Evolutionary conservation across 2,329 filamentous ascomycete species (phyloP), one percentile per base, ranked within the genome.

Genomic region (Paraphoma sp.): DNA sequence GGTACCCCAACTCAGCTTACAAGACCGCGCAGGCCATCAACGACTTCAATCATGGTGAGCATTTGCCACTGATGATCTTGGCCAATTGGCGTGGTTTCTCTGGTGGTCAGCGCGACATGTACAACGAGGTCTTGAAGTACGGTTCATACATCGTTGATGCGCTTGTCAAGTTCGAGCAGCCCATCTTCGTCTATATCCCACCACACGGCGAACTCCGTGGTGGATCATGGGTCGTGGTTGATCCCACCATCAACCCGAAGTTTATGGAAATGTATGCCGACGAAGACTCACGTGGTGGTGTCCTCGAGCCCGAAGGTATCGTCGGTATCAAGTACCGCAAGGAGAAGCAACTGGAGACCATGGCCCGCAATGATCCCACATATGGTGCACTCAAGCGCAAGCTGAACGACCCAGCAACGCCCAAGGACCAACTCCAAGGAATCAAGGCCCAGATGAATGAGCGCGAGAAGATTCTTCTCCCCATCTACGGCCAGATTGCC

Each of bases 61-160:
- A 99, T 83, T 85, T 99, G 74, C 95, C 95, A 54, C 83, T 99
- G 65, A 98, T 99, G 93, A 99, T 99, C 76, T 88, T 99, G 63
- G 95, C 95, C 81, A 99, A 99, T 86, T 99, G 95, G 95, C 90
- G 95, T 88, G 95, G 95, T 84, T 99, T 99, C 92, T 99, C 95
- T 67, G 95, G 95, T 83, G 95, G 95, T 64, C 95, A 99, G 82
- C 92, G 94, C 69, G 95, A 99, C 81, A 99, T 99, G 95, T 99
- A 96, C 88, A 97, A 98, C 82, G 95, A 99, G 82, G 95, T 99
- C 14, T 88, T 99, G 80, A 99, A 99, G 85, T 99, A 99, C 74
- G 95, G 95, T 75, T 97, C 94, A 16, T 98, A 95, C 86, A 99
- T 99, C 74, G 95, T 99, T 68, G 95, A 99, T 73, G 94, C 94